phyloP scores from a whole-genome alignment of 129 eudicot genomes.

The Erigeron canadensis region DNA sequence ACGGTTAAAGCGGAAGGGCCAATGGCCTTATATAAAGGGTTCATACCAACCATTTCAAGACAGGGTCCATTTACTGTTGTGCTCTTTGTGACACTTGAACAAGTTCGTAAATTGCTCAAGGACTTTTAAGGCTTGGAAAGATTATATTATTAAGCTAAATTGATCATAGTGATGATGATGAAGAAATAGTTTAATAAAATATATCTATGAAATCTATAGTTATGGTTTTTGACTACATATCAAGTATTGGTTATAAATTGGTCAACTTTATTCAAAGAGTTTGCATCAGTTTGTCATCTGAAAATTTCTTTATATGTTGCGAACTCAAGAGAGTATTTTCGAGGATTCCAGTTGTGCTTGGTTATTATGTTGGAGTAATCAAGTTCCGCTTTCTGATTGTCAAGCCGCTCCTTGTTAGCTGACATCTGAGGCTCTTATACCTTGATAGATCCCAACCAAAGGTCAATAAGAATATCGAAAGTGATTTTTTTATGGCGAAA shows the following conservation, averaged over 20 bases:
- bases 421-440: too few species aligned
- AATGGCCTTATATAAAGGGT: constrained; percentile 75
- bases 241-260: not conserved
- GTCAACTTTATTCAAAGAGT: not conserved
- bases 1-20: constrained; percentile 65
- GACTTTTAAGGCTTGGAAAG: constrained; percentile 35
- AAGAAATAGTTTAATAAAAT: not conserved
- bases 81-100: constrained; percentile 74
- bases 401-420: too few species aligned
- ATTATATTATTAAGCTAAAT: not conserved
- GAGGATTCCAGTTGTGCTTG: too few species aligned
- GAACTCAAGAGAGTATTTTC: not conserved
- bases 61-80: constrained; percentile 79
- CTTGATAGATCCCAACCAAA: too few species aligned
- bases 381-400: too few species aligned
- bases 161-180: not conserved
- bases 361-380: too few species aligned
- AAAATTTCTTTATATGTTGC: not conserved
- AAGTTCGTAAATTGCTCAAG: constrained; percentile 62
- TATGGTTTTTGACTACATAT: not conserved
- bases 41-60: constrained; percentile 70
- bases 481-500: too few species aligned
- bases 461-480: too few species aligned
- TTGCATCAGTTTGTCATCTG: not conserved
- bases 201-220: not conserved